Conservation (phyloP, 2,329 filamentous ascomycete genomes). For the Onygenales sp. region DNA sequence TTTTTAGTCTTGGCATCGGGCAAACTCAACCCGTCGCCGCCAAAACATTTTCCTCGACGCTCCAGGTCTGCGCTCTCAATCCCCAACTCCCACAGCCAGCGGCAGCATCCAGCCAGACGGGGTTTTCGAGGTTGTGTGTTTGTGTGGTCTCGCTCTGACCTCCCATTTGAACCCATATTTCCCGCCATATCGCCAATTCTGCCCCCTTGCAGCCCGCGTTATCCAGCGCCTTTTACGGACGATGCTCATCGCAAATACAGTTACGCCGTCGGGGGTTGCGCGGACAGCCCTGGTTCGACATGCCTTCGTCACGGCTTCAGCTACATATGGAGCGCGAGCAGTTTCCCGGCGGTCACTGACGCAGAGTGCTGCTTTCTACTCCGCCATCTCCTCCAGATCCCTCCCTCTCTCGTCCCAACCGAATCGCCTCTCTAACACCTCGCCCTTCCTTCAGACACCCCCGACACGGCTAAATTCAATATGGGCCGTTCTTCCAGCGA, state of each 20-base stretch:
- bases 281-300: slow-evolving; percentile 29
- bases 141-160: neutral
- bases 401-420: slow-evolving; percentile 24
- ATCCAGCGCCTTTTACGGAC: slow-evolving; percentile 14
- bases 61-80: neutral
- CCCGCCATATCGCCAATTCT: slow-evolving; percentile 5
- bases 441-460: slow-evolving; percentile 29
- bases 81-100: slow-evolving; percentile 15
- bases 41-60: slow-evolving; percentile 6
- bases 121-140: neutral
- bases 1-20: slow-evolving; percentile 25
- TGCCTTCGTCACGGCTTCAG: slow-evolving; percentile 22
- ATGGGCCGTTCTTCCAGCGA: slow-evolving; percentile 26
- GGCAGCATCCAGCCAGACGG: slow-evolving; percentile 9
- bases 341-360: slow-evolving; percentile 25
- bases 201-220: neutral
- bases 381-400: slow-evolving; percentile 21
- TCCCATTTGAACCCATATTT: neutral
- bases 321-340: slow-evolving; percentile 18
- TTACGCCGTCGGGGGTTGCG: slow-evolving; percentile 23
- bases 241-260: slow-evolving; percentile 31
- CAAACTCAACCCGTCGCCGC: slow-evolving; percentile 17
- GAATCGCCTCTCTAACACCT: slow-evolving; percentile 24
- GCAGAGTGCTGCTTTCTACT: slow-evolving; percentile 20
- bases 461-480: slow-evolving; percentile 24